phyloP scores from a whole-genome alignment of 176 grass and related monocot species.

The Carex littledalei region DNA sequence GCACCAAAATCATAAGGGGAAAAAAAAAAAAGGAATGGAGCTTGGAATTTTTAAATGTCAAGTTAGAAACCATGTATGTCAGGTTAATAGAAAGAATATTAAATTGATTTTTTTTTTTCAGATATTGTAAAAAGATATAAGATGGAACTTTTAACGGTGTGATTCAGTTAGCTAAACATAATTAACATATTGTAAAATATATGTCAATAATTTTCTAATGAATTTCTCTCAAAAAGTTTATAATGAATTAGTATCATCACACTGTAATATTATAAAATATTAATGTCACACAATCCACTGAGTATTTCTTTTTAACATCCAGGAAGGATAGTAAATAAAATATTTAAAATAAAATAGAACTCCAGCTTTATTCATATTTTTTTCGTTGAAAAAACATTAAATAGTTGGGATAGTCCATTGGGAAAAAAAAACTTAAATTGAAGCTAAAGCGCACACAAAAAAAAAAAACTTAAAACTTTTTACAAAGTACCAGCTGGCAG shows the following conservation, averaged over 20 bases:
- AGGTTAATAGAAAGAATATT: background rate
- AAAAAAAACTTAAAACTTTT: no score
- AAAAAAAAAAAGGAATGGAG: background rate
- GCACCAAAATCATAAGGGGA: no score
- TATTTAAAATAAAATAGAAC: background rate
- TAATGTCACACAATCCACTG: background rate
- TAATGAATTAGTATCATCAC: background rate
- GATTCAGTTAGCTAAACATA: no score
- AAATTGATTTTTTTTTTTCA: background rate
- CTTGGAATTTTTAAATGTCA: background rate
- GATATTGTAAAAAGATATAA: background rate
- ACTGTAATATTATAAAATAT: background rate
- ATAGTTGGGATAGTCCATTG: no score
- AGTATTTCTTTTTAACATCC: background rate
- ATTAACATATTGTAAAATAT: no score
- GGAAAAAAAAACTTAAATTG: no score
- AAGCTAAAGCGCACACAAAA: no score
- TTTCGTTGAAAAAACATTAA: background rate
- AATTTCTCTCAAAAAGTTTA: no score
- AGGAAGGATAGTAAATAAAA: background rate
- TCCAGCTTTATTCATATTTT: background rate
- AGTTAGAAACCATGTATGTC: background rate
- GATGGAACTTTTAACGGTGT: no score
- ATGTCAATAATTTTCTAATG: no score
- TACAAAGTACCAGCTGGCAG: no score